phyloP scores from a whole-genome alignment of 2,329 filamentous ascomycete genomes.

The Tympanopsis confertula region DNA sequence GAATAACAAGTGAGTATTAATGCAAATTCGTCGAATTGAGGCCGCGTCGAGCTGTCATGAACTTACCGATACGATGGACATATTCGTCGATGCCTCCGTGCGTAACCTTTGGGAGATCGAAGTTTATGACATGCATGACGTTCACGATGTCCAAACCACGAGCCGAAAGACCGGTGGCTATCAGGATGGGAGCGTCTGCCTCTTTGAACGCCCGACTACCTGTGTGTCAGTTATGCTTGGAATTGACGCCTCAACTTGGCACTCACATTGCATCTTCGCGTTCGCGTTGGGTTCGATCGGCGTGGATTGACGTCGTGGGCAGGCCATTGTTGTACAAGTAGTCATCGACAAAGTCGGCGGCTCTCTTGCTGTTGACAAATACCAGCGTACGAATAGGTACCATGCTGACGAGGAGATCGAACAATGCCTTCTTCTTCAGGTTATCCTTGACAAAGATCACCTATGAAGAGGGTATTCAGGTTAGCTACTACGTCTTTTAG shows the following conservation, averaged over 20 bases:
- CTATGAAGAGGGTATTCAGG: too few species aligned
- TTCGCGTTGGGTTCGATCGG: slow-evolving; percentile 77
- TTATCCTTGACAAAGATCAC: slow-evolving; percentile 54
- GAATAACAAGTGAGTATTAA: too few species aligned
- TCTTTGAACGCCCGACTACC: slow-evolving; percentile 57
- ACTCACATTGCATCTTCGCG: slow-evolving; percentile 70
- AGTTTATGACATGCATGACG: slow-evolving; percentile 88
- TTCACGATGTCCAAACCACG: slow-evolving; percentile 83
- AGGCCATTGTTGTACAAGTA: slow-evolving; percentile 70
- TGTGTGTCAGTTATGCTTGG: neutral
- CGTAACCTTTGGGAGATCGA: slow-evolving; percentile 62
- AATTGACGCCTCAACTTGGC: neutral
- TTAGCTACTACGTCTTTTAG: neutral
- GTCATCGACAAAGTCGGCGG: slow-evolving; percentile 77
- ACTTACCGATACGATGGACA: slow-evolving; percentile 78
- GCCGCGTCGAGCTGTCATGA: too few species aligned
- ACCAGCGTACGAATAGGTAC: slow-evolving; percentile 71
- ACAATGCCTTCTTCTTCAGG: slow-evolving; percentile 59
- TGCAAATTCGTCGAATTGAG: too few species aligned
- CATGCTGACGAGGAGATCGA: slow-evolving; percentile 60
- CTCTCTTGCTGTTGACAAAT: slow-evolving; percentile 74
- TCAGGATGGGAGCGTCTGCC: slow-evolving; percentile 65
- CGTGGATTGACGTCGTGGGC: slow-evolving; percentile 79
- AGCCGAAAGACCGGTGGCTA: slow-evolving; percentile 76
- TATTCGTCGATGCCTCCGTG: slow-evolving; percentile 92